phyloP scores from a whole-genome alignment of 768 basidiomycete genomes.

The Flagelloscypha sp. region DNA sequence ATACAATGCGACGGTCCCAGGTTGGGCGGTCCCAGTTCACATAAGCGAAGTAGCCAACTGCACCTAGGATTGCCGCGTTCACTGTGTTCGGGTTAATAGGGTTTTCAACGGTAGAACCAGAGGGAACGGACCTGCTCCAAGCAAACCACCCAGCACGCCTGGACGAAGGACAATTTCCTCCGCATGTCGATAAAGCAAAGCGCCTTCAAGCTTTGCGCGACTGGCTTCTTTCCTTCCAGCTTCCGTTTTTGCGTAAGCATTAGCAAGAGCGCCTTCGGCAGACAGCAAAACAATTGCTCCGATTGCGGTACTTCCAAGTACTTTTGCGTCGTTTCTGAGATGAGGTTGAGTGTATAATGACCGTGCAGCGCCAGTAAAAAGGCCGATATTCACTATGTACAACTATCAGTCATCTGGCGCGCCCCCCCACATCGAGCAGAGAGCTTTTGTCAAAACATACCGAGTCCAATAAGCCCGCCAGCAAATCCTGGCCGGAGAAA shows the following conservation, averaged over 20 bases:
- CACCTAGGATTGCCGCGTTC: conserved; percentile 55
- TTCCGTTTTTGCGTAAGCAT: conserved; percentile 51
- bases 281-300: conserved; percentile 49
- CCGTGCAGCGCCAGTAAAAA: conserved; percentile 54
- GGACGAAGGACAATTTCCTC: conserved; percentile 55
- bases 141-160: conserved; percentile 54
- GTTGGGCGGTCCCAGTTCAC: conserved; percentile 51
- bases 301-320: conserved; percentile 45
- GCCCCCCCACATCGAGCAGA: too few species aligned
- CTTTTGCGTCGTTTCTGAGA: conserved; percentile 47
- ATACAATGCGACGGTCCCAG: conserved; percentile 60
- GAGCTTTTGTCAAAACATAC: conserved; percentile 37
- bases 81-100: conserved; percentile 25
- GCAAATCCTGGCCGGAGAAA: conserved; percentile 61
- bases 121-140: conserved; percentile 45
- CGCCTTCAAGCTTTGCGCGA: conserved; percentile 50
- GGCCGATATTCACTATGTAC: conserved; percentile 57
- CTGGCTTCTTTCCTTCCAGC: conserved; percentile 49
- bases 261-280: conserved; percentile 55
- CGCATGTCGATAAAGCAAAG: conserved; percentile 42
- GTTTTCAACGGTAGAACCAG: neutral
- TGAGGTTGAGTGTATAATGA: conserved; percentile 54
- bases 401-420: too few species aligned
- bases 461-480: conserved; percentile 63
- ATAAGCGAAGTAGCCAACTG: conserved; percentile 58